These are phyloP conservation scores for Ustilago lituana DNA, from an alignment of 1,284 basidiomycete species.

Conservation along the genomic window DNA sequence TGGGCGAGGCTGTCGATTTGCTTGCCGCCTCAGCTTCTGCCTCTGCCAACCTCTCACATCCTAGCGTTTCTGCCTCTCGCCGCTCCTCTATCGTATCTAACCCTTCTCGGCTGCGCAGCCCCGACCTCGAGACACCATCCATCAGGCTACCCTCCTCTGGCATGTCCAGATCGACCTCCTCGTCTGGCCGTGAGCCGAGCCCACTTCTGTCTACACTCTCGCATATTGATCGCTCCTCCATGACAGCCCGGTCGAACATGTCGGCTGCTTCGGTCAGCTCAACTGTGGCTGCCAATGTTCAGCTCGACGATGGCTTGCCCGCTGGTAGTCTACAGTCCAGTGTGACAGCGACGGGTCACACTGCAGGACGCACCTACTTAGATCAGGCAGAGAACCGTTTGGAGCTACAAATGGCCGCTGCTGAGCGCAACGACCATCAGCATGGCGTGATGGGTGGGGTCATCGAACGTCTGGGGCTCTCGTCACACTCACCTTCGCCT, in stretches of 20 bases:
- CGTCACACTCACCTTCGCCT: conserved; percentile 9
- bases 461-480: conserved; percentile 40
- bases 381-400: conserved; percentile 37
- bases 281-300: conserved; percentile 31
- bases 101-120: conserved; percentile 28
- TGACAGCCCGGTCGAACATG: conserved; percentile 26
- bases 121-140: conserved; percentile 19
- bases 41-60: conserved; percentile 22
- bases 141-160: conserved; percentile 22
- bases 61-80: conserved; percentile 12
- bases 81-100: conserved; percentile 27
- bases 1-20: conserved; percentile 5
- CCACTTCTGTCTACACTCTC: conserved; percentile 16
- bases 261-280: conserved; percentile 32
- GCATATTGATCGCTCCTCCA: conserved; percentile 21
- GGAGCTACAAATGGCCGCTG: conserved; percentile 44
- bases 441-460: conserved; percentile 45
- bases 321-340: conserved; percentile 28
- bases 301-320: conserved; percentile 37
- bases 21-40: conserved; percentile 26
- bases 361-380: conserved; percentile 16
- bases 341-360: conserved; percentile 34
- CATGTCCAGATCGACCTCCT: conserved; percentile 8
- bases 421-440: conserved; percentile 47
- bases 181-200: conserved; percentile 26